A percentile compares a stretch with the other conserved stretches of the same genome.
Evolutionary conservation across 352 stramenopile genomes (phyloP).

Genomic region (Pythium angustatum): DNA sequence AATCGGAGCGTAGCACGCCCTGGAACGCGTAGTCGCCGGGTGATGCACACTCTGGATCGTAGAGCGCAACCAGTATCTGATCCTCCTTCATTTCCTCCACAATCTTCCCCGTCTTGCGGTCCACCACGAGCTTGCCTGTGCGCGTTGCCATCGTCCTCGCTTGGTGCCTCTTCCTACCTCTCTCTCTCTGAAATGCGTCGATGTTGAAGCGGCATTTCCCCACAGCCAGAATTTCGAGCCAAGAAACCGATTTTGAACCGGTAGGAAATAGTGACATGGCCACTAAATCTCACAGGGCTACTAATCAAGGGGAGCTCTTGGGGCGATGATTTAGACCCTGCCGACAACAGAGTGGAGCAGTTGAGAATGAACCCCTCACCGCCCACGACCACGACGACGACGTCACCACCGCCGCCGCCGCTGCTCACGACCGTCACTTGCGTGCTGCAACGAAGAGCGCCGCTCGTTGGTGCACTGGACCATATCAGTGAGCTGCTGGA

Average conservation of each 20-base stretch:
- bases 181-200: background rate
- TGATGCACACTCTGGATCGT: slow-evolving; percentile 42
- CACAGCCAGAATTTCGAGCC: too few species aligned
- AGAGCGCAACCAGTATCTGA: slow-evolving; percentile 61
- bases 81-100: slow-evolving; percentile 72
- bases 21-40: slow-evolving; percentile 46
- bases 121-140: slow-evolving; percentile 57
- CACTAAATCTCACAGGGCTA: slow-evolving; percentile 10
- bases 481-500: slow-evolving; percentile 12
- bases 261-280: too few species aligned
- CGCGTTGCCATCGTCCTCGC: slow-evolving; percentile 45
- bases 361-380: background rate
- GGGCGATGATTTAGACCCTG: background rate
- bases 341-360: background rate
- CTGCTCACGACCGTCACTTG: slow-evolving; percentile 16
- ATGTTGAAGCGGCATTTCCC: slow-evolving; percentile 10
- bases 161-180: background rate
- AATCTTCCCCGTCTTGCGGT: slow-evolving; percentile 57
- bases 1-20: slow-evolving; percentile 52
- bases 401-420: background rate
- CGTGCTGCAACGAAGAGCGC: slow-evolving; percentile 12
- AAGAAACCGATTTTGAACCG: too few species aligned
- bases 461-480: slow-evolving; percentile 11
- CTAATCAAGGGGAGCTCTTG: background rate
- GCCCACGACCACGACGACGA: background rate